Evolutionary conservation across 768 basidiomycete genomes (phyloP).

Genomic region (Neoboletus brunneissimus): DNA sequence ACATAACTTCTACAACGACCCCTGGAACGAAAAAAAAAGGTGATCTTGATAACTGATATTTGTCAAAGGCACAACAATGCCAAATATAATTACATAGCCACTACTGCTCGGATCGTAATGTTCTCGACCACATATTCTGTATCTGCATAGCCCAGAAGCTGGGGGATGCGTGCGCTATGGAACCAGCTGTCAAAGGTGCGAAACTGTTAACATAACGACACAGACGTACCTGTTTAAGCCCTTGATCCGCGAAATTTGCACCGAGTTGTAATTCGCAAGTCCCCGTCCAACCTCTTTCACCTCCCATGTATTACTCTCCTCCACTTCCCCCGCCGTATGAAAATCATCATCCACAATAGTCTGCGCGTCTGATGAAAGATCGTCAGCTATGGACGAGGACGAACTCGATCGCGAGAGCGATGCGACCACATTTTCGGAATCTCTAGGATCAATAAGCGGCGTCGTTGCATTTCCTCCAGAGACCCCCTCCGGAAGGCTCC

Average conservation of each 20-base stretch:
- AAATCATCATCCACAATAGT: conserved; percentile 34
- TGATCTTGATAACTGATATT: conserved; percentile 7
- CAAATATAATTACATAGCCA: conserved; percentile 47
- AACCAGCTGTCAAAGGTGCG: conserved; percentile 5
- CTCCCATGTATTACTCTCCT: conserved; percentile 57
- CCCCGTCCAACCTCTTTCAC: conserved; percentile 91
- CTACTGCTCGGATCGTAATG: conserved; percentile 67
- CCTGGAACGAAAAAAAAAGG: conserved; percentile 8
- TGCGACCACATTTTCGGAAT: conserved; percentile 29
- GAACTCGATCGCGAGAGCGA: conserved; percentile 39
- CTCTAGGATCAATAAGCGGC: conserved; percentile 19
- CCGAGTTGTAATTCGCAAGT: conserved; percentile 92
- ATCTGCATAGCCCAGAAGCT: conserved; percentile 88
- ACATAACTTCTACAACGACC: conserved; percentile 49
- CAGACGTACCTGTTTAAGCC: conserved; percentile 83
- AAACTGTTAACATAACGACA: not conserved
- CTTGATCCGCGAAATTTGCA: conserved; percentile 83
- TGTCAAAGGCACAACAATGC: conserved; percentile 15
- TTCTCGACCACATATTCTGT: conserved; percentile 97
- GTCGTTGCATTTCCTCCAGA: conserved; percentile 28
- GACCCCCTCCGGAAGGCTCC: conserved; percentile 32
- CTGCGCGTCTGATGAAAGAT: conserved; percentile 21
- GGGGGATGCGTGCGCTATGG: conserved; percentile 71
- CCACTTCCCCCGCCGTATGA: conserved; percentile 28
- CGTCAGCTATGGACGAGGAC: conserved; percentile 31